phyloP scores from a whole-genome alignment of 192 early-diverging fungal species.

The Chytriomyces sp. region DNA sequence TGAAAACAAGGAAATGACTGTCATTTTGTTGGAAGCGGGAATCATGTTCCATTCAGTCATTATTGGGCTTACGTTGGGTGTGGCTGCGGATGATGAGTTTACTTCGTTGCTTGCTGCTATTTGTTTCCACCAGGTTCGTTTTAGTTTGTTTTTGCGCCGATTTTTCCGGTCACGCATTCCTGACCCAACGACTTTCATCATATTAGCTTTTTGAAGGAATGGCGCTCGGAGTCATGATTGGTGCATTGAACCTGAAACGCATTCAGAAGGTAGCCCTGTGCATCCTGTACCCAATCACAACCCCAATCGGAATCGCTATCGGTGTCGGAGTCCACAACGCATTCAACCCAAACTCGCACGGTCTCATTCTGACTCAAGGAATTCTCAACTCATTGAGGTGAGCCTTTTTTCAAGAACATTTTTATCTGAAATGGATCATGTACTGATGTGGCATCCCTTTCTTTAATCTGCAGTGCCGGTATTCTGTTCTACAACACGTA shows the following conservation, averaged over 20 bases:
- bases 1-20: constrained; percentile 26
- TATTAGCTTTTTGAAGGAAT: constrained; percentile 40
- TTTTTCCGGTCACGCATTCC: no score
- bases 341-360: constrained; percentile 60
- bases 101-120: constrained; percentile 51
- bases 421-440: no score
- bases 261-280: neutral
- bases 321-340: constrained; percentile 72
- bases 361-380: constrained; percentile 70
- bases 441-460: no score
- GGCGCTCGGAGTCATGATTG: constrained; percentile 39
- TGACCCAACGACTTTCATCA: no score
- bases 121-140: constrained; percentile 53
- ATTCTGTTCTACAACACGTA: constrained; percentile 82
- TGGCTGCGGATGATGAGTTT: constrained; percentile 35
- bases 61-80: constrained; percentile 42
- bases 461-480: constrained; percentile 55
- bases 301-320: constrained; percentile 78
- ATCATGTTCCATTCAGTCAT: constrained; percentile 55
- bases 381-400: constrained; percentile 67
- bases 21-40: constrained; percentile 51
- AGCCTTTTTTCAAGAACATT: no score
- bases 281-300: constrained; percentile 70
- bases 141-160: no score
- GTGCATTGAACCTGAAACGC: neutral